Percentiles rank a stretch among this genome's conserved stretches.
phyloP scores from a whole-genome alignment of 345 rosid genomes.

The Melaleuca alternifolia region DNA sequence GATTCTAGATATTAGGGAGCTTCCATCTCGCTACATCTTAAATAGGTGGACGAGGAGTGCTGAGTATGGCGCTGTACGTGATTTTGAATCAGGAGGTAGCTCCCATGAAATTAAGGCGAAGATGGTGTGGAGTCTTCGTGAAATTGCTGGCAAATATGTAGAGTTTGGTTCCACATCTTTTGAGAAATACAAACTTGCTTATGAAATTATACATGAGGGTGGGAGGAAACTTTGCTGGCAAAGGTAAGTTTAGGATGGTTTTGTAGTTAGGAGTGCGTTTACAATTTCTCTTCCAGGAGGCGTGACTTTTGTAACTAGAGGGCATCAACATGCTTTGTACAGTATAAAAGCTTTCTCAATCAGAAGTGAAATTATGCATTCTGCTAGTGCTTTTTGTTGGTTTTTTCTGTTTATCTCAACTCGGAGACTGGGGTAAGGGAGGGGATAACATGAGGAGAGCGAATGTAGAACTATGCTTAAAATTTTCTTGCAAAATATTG shows the following conservation, averaged over 20 bases:
- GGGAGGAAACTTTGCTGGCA: constrained; percentile 70
- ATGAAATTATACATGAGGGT: constrained; percentile 78
- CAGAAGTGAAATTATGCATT: background rate
- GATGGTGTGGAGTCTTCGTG: constrained; percentile 89
- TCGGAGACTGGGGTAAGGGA: background rate
- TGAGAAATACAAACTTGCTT: constrained; percentile 71
- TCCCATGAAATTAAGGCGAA: constrained; percentile 53
- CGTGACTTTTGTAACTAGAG: background rate
- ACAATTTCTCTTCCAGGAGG: background rate
- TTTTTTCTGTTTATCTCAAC: background rate
- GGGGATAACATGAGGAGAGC: background rate
- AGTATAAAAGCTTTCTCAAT: background rate
- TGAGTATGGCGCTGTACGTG: constrained; percentile 47
- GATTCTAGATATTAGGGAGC: constrained; percentile 53
- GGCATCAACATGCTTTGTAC: background rate
- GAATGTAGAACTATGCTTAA: background rate
- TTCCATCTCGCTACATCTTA: constrained; percentile 61
- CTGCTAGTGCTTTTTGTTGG: background rate
- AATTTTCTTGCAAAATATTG: background rate
- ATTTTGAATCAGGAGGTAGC: constrained; percentile 44
- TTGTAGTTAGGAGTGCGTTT: background rate
- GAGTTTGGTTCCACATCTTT: constrained; percentile 61
- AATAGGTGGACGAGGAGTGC: constrained; percentile 88
- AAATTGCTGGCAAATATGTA: constrained; percentile 67
- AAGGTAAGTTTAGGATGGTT: constrained; percentile 18